Percentiles rank a stretch among this genome's conserved stretches.
Evolutionary conservation across 495 filamentous ascomycete genomes (phyloP).

Genomic region (Cladorrhinum samala): DNA sequence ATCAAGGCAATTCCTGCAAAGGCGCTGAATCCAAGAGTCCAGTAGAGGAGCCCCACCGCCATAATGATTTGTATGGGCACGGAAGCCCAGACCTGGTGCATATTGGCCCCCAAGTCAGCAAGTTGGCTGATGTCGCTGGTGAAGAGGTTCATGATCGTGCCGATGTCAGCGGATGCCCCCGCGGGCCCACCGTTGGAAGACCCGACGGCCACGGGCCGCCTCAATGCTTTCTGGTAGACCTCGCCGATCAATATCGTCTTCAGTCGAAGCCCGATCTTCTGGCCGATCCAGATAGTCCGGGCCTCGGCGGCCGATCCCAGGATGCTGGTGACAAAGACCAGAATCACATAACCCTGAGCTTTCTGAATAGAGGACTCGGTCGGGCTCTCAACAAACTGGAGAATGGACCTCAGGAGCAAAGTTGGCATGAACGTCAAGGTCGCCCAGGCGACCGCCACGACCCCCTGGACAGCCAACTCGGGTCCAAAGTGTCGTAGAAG

Average conservation of each 20-base stretch:
- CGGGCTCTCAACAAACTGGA: slow-evolving; percentile 9
- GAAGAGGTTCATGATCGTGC: slow-evolving; percentile 6
- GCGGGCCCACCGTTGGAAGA: background rate
- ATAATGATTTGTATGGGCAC: slow-evolving; percentile 7
- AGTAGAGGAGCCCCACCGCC: slow-evolving; percentile 3
- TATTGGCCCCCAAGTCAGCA: slow-evolving; percentile 4
- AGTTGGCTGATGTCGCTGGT: slow-evolving; percentile 5
- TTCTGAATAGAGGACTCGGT: slow-evolving; percentile 7
- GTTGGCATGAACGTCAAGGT: slow-evolving; percentile 9
- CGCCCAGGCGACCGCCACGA: slow-evolving; percentile 1
- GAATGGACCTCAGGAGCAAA: slow-evolving; percentile 6
- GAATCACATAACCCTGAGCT: slow-evolving; percentile 9
- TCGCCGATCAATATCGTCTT: slow-evolving; percentile 8
- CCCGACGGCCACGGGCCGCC: slow-evolving; percentile 4
- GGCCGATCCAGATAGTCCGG: slow-evolving; percentile 7
- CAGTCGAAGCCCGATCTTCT: slow-evolving; percentile 12
- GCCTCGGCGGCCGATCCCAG: slow-evolving; percentile 8
- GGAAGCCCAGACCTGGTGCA: slow-evolving; percentile 6
- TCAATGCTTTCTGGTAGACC: slow-evolving; percentile 10
- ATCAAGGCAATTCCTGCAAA: slow-evolving; percentile 9
- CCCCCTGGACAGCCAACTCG: background rate
- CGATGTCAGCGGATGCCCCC: background rate
- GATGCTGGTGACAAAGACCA: slow-evolving; percentile 8
- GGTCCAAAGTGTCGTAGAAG: slow-evolving; percentile 2
- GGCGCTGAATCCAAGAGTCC: slow-evolving; percentile 5